Base-by-base conservation (phyloP, 2,329 filamentous ascomycete genomes). In the Bipolaris bicolor region DNA sequence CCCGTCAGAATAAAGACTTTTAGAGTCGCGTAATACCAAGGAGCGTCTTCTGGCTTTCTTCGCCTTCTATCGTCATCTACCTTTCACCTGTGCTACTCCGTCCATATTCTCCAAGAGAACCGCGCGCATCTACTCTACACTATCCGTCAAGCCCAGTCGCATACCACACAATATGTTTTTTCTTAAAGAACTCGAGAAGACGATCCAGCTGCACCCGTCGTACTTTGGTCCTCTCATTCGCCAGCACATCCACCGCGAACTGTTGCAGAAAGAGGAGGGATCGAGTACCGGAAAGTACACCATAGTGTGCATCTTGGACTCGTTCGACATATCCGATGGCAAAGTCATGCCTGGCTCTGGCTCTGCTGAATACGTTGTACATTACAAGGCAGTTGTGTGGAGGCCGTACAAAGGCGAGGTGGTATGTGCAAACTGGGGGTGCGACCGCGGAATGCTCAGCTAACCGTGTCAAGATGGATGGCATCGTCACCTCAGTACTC, bases 351-450 rank as follows among this genome's bases (percentile, higher is more conserved):
- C 95, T 3, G 91, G 94, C 7, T 96, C 90, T 61, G 95, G 93
- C 9, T 84, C 96, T 66, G 94, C 95, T 18, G 92, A 97, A 78
- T 99, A 97, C 75, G 96, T 91, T 0, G 92, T 99, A 46, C 88
- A 90, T 70, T 99, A 97, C 76, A 91, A 93, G 60, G 95, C 95
- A 51, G 94, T 99, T 58, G 92, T 99, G 56, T 99, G 94, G 94
- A 87, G 94, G 72, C 95, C 95, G 10, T 99, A 98, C 83, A 94
- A 95, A 79, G 94, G 95, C 72, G 95, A 99, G 84, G 96, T 95
- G 77, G 95, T 96, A 87, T 79, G 89, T 79, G 52, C 57, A 46
- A 29, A 48, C 29, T 52, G 31, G 24, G 45, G 41, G 26, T 18
- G 45, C 24, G 24, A 33, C 36, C 22, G 49, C n/a, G 24, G 44